These are phyloP conservation scores for Calocera viscosa DNA, from an alignment of 768 basidiomycete genomes.

Conservation along the genomic window DNA sequence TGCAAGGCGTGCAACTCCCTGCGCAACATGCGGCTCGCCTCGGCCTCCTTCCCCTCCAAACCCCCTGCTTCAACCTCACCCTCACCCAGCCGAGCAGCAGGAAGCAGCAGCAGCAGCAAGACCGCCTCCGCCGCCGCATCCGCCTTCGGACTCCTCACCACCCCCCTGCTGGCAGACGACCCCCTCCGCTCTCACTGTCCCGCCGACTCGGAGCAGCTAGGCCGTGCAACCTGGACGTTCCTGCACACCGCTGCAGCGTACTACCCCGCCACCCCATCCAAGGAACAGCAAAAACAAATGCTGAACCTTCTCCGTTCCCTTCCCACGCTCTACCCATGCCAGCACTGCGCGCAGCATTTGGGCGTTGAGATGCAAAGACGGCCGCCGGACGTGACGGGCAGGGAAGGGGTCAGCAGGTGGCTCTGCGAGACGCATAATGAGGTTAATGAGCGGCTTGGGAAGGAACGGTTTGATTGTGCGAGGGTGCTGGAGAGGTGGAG, in stretches of 20 bases:
- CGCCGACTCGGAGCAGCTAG: constrained; percentile 78
- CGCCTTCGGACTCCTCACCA: constrained; percentile 10
- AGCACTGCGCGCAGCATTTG: constrained; percentile 72
- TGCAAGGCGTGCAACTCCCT: constrained; percentile 87
- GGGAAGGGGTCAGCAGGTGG: constrained; percentile 63
- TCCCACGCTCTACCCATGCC: constrained; percentile 79
- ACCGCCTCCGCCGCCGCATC: constrained; percentile 18
- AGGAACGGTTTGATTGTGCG: constrained; percentile 66
- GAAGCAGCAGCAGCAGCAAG: constrained; percentile 22
- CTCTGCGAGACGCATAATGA: constrained; percentile 87
- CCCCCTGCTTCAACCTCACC: constrained; percentile 22
- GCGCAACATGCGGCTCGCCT: constrained; percentile 49
- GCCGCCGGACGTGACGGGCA: constrained; percentile 68
- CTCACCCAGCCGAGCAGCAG: constrained; percentile 29
- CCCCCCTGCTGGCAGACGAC: constrained; percentile 23
- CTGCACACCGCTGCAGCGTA: constrained; percentile 91
- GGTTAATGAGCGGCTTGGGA: constrained; percentile 78
- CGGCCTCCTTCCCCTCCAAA: constrained; percentile 26
- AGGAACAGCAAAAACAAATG: constrained; percentile 72
- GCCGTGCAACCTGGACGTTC: constrained; percentile 93
- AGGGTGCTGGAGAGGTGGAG: constrained; percentile 83
- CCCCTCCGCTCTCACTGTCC: constrained; percentile 59
- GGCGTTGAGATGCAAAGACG: constrained; percentile 49
- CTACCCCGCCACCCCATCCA: constrained; percentile 72
- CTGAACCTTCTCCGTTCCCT: constrained; percentile 61